These are phyloP conservation scores for Coelastrella sp. DNA, from an alignment of 139 green algal species.

Conservation along the genomic window DNA sequence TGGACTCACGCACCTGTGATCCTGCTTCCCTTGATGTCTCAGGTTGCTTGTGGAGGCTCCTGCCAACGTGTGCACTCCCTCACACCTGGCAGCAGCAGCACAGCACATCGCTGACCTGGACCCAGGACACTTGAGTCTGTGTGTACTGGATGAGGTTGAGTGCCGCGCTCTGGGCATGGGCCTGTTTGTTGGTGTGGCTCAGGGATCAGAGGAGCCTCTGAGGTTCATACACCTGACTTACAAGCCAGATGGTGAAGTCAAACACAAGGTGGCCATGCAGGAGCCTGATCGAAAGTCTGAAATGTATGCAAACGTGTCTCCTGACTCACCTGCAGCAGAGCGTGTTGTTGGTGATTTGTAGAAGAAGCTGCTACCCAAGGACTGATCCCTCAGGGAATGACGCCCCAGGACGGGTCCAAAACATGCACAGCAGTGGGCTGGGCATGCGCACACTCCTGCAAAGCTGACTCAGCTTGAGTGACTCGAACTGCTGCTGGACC, in stretches of 20 bases:
- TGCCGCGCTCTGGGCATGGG: constrained; percentile 95
- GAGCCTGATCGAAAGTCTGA: too few relatives aligned
- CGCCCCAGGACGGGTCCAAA: too few relatives aligned
- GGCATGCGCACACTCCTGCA: too few relatives aligned
- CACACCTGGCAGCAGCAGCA: constrained; percentile 84
- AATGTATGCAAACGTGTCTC: too few relatives aligned
- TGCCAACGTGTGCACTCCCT: constrained; percentile 94
- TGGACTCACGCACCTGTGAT: background rate
- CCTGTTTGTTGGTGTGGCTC: constrained; percentile 90
- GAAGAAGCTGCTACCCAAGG: too few relatives aligned
- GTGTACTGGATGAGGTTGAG: constrained; percentile 89
- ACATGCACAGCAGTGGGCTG: too few relatives aligned
- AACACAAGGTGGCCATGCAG: background rate
- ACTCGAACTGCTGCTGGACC: background rate
- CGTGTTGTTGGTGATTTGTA: too few relatives aligned
- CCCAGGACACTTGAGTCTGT: constrained; percentile 32
- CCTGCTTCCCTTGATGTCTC: background rate
- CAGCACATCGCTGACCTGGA: constrained; percentile 59
- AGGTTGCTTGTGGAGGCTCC: constrained; percentile 94
- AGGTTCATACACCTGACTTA: constrained; percentile 99
- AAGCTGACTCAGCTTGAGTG: too few relatives aligned
- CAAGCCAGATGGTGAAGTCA: constrained; percentile 50
- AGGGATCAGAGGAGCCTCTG: constrained; percentile 80
- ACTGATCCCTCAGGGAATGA: too few relatives aligned
- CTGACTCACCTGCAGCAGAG: too few relatives aligned